Evolutionary conservation across 306 rosid genomes (phyloP), one percentile per base, ranked within the genome.

Genomic region (Ammopiptanthus mongolicus): DNA sequence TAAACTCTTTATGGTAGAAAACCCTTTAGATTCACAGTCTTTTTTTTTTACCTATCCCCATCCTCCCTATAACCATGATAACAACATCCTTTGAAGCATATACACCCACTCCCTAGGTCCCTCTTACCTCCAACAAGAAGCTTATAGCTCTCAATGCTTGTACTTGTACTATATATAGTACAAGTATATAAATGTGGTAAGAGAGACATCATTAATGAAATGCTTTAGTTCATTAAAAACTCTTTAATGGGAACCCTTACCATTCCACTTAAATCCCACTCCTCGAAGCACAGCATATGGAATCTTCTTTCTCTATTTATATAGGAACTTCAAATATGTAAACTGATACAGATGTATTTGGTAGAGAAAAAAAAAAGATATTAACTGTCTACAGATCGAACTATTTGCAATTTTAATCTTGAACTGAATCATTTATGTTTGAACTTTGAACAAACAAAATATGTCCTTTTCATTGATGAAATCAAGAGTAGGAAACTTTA

Each of bases 401-500:
- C 0, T 5, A 10, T 39, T 41, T 18, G 39, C 5, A 11, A 28
- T 6, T 12, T n/a, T 14, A 46, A 14, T 3, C 42, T 44, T 56
- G 80, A 21, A 62, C 28, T 19, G 1, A 62, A 63, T 21, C 50
- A 10, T 2, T 62, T 15, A 3, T 48, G 56, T 76, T 76, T 22
- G 17, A 15, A 15, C n/a, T 1, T 1, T 72, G 44, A 23, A 46
- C 25, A 39, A 23, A 65, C 33, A 11, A 76, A 74, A 71, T 21
- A 21, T 71, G 67, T 0, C 31, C 6, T 65, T 22, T 22, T 21
- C n/a, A 64, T 42, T 55, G 11, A 22, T 33, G 21, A 65, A 73
- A 73, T 36, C 6, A 18, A 23, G 76, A 74, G 62, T 68, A 34
- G 29, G 78, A 64, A 72, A 42, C 15, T 51, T 39, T 41, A 28